A percentile compares a stretch with the other conserved stretches of the same genome.
phyloP scores from a whole-genome alignment of 2,329 filamentous ascomycete species.

The Westerdykella ornata region DNA sequence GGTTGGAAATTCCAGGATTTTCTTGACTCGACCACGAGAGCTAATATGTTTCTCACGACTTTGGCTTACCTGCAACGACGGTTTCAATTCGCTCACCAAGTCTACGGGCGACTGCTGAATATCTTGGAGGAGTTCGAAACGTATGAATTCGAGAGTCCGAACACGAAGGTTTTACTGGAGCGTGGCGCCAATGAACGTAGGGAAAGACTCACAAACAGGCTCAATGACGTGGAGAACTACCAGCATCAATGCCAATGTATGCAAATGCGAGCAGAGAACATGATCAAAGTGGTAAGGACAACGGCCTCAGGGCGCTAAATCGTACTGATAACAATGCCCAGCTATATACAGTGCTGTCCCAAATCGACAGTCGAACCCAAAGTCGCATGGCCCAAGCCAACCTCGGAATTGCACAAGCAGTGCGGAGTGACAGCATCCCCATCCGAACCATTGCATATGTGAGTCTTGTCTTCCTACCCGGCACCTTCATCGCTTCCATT shows the following conservation, averaged over 20 bases:
- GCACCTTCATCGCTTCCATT: slow-evolving; percentile 4
- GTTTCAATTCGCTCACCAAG: slow-evolving; percentile 1
- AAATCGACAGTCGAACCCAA: slow-evolving; percentile 3
- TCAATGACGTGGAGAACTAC: slow-evolving; percentile 2
- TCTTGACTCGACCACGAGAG: background rate
- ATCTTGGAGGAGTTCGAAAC: slow-evolving; percentile 1
- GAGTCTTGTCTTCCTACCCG: slow-evolving; percentile 7
- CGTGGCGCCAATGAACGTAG: background rate
- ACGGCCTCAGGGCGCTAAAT: background rate
- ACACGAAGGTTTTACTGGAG: background rate
- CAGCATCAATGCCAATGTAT: slow-evolving; percentile 5
- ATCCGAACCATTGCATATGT: slow-evolving; percentile 11
- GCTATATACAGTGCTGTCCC: slow-evolving; percentile 4
- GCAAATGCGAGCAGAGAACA: slow-evolving; percentile 3
- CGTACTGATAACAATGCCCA: background rate
- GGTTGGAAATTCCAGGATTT: slow-evolving; percentile 3
- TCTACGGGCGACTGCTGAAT: background rate
- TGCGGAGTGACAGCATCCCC: slow-evolving; percentile 47
- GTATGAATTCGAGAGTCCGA: background rate
- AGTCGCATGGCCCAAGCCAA: slow-evolving; percentile 1
- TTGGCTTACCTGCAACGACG: slow-evolving; percentile 3
- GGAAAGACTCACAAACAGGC: slow-evolving; percentile 3
- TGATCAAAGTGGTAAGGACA: background rate
- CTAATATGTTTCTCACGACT: slow-evolving; percentile 4
- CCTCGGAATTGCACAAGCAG: slow-evolving; percentile 5